Conservation (phyloP, 306 rosid genomes). For the Corylus avellana region DNA sequence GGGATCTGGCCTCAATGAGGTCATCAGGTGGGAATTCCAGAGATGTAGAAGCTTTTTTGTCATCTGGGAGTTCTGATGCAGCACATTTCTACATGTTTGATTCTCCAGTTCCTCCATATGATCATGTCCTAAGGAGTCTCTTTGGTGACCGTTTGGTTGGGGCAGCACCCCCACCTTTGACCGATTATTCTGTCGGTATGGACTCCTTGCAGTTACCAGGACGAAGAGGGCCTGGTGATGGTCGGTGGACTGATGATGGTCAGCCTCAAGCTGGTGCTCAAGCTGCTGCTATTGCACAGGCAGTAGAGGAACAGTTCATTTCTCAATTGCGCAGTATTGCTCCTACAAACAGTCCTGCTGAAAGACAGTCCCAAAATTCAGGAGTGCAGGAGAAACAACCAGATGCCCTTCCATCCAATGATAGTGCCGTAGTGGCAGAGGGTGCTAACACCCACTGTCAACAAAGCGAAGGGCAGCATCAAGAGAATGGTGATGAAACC, state of each 20-base stretch:
- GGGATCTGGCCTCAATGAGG: slow-evolving; percentile 82
- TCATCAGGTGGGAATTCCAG: slow-evolving; percentile 69
- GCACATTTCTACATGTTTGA: slow-evolving; percentile 96
- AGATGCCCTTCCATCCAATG: slow-evolving; percentile 61
- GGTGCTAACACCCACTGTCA: slow-evolving; percentile 52
- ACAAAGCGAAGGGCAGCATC: slow-evolving; percentile 63
- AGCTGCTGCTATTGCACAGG: slow-evolving; percentile 85
- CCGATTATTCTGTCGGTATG: slow-evolving; percentile 96
- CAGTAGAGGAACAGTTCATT: slow-evolving; percentile 81
- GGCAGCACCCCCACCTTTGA: slow-evolving; percentile 90
- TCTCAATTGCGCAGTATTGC: slow-evolving; percentile 55
- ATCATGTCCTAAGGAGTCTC: slow-evolving; percentile 65
- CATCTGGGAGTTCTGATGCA: slow-evolving; percentile 80
- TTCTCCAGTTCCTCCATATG: slow-evolving; percentile 86
- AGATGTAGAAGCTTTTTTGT: slow-evolving; percentile 64
- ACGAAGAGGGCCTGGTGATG: slow-evolving; percentile 78
- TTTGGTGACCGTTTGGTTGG: slow-evolving; percentile 83
- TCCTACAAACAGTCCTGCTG: slow-evolving; percentile 57
- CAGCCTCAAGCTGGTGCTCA: slow-evolving; percentile 91
- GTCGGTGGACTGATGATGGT: slow-evolving; percentile 99
- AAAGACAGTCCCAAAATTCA: slow-evolving; percentile 55
- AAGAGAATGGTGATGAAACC: slow-evolving; percentile 56
- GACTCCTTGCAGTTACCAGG: slow-evolving; percentile 82
- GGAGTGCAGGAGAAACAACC: slow-evolving; percentile 64
- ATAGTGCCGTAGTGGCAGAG: slow-evolving; percentile 47